Conservation (phyloP, 768 basidiomycete species). For the Multifurca ochricompacta region DNA sequence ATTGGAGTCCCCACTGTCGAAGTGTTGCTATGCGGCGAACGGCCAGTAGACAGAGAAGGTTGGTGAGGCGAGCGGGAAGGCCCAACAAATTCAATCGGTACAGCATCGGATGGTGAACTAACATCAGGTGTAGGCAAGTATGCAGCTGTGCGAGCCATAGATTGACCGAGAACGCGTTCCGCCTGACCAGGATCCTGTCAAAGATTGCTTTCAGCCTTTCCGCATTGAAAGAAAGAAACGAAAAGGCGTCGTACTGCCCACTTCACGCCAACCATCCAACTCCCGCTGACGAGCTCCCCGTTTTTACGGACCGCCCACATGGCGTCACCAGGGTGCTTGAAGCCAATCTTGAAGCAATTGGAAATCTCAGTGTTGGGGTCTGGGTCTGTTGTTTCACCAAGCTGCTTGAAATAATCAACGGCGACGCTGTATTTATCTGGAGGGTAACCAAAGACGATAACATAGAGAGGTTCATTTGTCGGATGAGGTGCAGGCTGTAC, state of each 20-base stretch:
- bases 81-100: slow-evolving; percentile 20
- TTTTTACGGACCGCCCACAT: slow-evolving; percentile 74
- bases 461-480: slow-evolving; percentile 42
- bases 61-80: slow-evolving; percentile 25
- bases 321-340: slow-evolving; percentile 61
- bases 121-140: slow-evolving; percentile 21
- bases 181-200: slow-evolving; percentile 54
- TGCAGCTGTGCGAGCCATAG: slow-evolving; percentile 19
- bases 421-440: slow-evolving; percentile 66
- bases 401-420: slow-evolving; percentile 64
- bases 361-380: slow-evolving; percentile 59
- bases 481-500: slow-evolving; percentile 18
- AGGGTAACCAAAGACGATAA: slow-evolving; percentile 88
- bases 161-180: slow-evolving; percentile 41
- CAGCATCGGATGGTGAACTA: slow-evolving; percentile 12
- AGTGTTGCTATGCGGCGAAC: slow-evolving; percentile 29
- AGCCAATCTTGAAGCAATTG: slow-evolving; percentile 82
- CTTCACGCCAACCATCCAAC: slow-evolving; percentile 81
- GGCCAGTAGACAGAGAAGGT: slow-evolving; percentile 43
- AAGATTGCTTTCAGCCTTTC: not conserved
- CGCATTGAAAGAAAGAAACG: not conserved
- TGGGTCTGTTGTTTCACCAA: slow-evolving; percentile 64
- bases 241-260: slow-evolving; percentile 62
- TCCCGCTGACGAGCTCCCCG: slow-evolving; percentile 67
- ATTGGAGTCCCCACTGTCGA: slow-evolving; percentile 62